Conservation (phyloP, 2,329 filamentous ascomycete genomes). For the Fusarium irregulare region DNA sequence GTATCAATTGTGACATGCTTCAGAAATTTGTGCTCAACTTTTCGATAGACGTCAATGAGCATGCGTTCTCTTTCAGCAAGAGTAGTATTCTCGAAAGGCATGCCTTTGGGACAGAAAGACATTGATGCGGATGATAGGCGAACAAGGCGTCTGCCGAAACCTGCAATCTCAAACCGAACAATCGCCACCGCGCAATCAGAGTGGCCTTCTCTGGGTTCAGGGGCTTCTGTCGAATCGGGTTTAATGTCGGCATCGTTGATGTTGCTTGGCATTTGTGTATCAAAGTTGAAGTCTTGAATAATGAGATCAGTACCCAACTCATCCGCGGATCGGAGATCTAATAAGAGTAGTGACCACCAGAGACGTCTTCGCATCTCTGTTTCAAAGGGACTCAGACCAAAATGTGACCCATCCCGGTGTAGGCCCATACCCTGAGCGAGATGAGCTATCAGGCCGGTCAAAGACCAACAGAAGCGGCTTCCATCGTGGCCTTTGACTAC, state of each 20-base stretch:
- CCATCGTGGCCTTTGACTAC: constrained; percentile 60
- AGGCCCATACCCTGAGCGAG: constrained; percentile 71
- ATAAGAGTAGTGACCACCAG: constrained; percentile 69
- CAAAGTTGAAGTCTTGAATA: constrained; percentile 56
- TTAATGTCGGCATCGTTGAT: constrained; percentile 62
- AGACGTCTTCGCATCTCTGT: constrained; percentile 69
- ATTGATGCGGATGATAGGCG: constrained; percentile 50
- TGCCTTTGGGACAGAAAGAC: constrained; percentile 47
- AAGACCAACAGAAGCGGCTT: constrained; percentile 68
- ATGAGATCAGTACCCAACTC: constrained; percentile 62
- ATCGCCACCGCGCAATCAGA: constrained; percentile 63
- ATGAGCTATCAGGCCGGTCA: constrained; percentile 68
- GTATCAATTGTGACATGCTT: constrained; percentile 61
- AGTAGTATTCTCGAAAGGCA: constrained; percentile 39
- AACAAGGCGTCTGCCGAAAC: constrained; percentile 52
- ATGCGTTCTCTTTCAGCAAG: constrained; percentile 55
- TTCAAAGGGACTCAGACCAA: constrained; percentile 67
- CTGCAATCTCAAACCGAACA: constrained; percentile 65
- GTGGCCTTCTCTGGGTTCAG: constrained; percentile 60
- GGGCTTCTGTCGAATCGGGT: constrained; percentile 60
- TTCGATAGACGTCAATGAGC: constrained; percentile 64
- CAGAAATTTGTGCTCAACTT: constrained; percentile 67
- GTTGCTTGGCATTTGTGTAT: constrained; percentile 62
- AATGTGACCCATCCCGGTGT: constrained; percentile 64
- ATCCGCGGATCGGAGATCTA: constrained; percentile 67